Conservation (phyloP, 1,139 yeast species). For the Suzukiozyma palmioleophila region DNA sequence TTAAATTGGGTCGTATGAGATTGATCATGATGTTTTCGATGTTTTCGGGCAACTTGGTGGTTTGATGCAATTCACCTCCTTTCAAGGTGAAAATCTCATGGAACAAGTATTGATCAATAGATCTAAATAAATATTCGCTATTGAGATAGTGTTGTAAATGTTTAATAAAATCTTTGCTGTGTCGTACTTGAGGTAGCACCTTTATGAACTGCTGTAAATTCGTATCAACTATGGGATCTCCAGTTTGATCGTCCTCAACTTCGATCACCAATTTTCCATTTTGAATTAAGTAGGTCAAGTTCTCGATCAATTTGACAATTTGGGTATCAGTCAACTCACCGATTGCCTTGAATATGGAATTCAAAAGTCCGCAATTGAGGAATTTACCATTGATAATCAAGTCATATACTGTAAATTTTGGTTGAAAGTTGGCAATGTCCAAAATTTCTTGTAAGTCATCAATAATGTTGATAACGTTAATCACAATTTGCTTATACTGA, state of each 20-base stretch:
- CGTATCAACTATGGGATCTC: not conserved
- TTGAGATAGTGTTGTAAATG: constrained; percentile 12
- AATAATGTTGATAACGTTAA: constrained; percentile 22
- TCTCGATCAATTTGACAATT: not conserved
- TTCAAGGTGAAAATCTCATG: constrained; percentile 36
- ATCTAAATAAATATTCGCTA: constrained; percentile 16
- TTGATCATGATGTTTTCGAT: constrained; percentile 35
- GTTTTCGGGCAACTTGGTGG: constrained; percentile 25
- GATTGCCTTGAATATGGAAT: constrained; percentile 2
- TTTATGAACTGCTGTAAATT: constrained; percentile 5
- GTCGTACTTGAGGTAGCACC: constrained; percentile 6
- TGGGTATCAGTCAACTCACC: not conserved
- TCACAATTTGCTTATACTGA: constrained; percentile 19
- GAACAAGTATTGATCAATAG: constrained; percentile 26
- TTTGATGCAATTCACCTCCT: constrained; percentile 23
- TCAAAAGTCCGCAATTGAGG: constrained; percentile 15
- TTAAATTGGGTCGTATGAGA: constrained; percentile 35
- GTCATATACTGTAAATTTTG: constrained; percentile 30
- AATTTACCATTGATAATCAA: constrained; percentile 21
- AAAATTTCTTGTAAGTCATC: constrained; percentile 12
- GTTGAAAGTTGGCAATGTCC: constrained; percentile 11
- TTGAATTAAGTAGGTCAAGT: constrained; percentile 1
- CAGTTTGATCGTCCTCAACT: constrained; percentile 3
- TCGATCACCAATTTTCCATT: constrained; percentile 1
- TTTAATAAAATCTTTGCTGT: constrained; percentile 6